Evolutionary conservation across 768 basidiomycete species (phyloP), one percentile per base, ranked within the genome.

Genomic region (Nevesoporus exiguus): DNA sequence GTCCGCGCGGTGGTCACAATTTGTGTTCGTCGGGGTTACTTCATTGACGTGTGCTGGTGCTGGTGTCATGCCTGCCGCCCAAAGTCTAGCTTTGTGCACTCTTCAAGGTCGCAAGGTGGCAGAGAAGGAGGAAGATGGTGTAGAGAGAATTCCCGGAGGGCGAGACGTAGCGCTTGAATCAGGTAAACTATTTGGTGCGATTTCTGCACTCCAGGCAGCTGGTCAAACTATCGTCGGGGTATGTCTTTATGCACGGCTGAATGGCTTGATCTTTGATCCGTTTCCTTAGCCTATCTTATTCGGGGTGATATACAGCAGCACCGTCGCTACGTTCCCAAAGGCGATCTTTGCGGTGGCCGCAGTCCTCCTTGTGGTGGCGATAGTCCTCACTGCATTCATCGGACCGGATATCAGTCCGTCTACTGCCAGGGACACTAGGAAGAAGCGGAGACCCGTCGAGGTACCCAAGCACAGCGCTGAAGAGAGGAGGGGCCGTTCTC

Each of bases 71-170:
- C 88, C 90, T 8, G 78, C 85, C 0, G 66, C 82, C 48, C 85
- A 90, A 56, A 88, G 86, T n/a, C 74, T 92, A 9, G 89, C 87
- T 0, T 73, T 90, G 5, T 86, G 81, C 60, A 75, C 88, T n/a
- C 57, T 80, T n/a, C 74, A 77, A 33, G 64, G 64, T 40, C 66
- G 61, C 51, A 68, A 53, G 36, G 39, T 64, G 39, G 64, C 51
- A 22, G 56, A 65, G 44, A 58, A 64, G 25, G 81, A 66, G 76
- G 78, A 34, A 66, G 54, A 52, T 17, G 43, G 41, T 19, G 2
- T 40, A 19, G 61, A 42, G 17, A 45, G 44, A 8, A 17, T 10
- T 10, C 9, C 39, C 24, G 43, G 15, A n/a, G 57, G 58, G 15
- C 54, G 62, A 56, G 66, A 65, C 33, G 68, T 72, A 21, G 76